Percentiles rank a stretch among this genome's conserved stretches.
Conservation (phyloP, 768 basidiomycete species). For the Phanerochaete carnosa region DNA sequence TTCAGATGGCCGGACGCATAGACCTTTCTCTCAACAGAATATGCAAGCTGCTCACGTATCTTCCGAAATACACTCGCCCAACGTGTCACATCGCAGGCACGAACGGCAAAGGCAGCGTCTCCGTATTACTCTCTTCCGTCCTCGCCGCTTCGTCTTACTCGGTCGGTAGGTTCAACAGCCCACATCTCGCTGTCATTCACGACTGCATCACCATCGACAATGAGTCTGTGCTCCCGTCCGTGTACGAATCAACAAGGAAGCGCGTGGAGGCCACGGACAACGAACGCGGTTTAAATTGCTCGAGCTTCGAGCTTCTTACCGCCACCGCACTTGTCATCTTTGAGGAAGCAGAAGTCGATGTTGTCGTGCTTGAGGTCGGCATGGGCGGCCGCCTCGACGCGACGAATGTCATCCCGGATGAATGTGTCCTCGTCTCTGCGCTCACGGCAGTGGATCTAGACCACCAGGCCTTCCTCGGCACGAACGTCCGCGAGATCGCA, state of each 20-base stretch:
- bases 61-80: slow-evolving; percentile 69
- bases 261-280: slow-evolving; percentile 48
- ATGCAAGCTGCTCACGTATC: slow-evolving; percentile 41
- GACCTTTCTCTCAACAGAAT: slow-evolving; percentile 67
- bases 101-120: slow-evolving; percentile 96
- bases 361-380: slow-evolving; percentile 89
- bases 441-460: slow-evolving; percentile 89
- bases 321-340: slow-evolving; percentile 78
- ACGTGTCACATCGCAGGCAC: slow-evolving; percentile 93
- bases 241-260: slow-evolving; percentile 45
- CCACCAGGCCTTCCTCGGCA: slow-evolving; percentile 87
- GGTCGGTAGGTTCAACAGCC: slow-evolving; percentile 88
- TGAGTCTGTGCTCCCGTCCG: slow-evolving; percentile 40
- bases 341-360: slow-evolving; percentile 63
- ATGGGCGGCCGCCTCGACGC: slow-evolving; percentile 94
- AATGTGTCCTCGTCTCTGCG: slow-evolving; percentile 69
- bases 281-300: slow-evolving; percentile 45
- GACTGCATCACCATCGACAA: slow-evolving; percentile 77
- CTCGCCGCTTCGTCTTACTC: slow-evolving; percentile 51
- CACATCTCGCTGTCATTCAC: slow-evolving; percentile 75
- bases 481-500: slow-evolving; percentile 70
- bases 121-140: slow-evolving; percentile 77
- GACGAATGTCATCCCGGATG: slow-evolving; percentile 82
- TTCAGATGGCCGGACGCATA: slow-evolving; percentile 42
- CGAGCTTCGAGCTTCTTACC: slow-evolving; percentile 83